Base-by-base conservation (phyloP, 1,284 basidiomycete genomes). In the Fomitopsis schrenkii region DNA sequence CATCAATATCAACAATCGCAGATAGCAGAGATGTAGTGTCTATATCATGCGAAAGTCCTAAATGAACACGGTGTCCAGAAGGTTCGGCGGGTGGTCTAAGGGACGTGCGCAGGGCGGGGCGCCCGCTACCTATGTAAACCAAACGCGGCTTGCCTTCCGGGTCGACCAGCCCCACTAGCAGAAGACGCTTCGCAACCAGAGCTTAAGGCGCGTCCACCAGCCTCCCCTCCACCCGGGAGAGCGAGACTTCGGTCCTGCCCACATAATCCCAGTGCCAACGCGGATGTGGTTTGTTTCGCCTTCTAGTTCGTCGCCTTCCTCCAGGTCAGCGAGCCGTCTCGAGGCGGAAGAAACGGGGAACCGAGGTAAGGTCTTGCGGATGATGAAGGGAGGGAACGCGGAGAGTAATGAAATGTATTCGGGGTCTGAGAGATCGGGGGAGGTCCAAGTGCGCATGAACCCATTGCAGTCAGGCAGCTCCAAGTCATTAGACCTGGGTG, bases 191-290 rank as follows among this genome's bases (percentile, higher is more conserved):
- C 82, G 83, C 80, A 85, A 87, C 90, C 90, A 92, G 38, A 84
- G 71, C 66, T 84, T 76, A 69, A 92, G 84, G 65, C 86, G 78
- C 48, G 81, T 81, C 89, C 89, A 91, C 87, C 86, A 91, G 59
- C 83, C 80, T 19, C 90, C 89, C 68, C 82, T 77, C 84, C 86
- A 91, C 30, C 83, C 84, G 42, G 81, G 79, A 35, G 74, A 74
- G 40, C 90, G 85, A 58, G 75, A 72, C 68, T 79, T 83, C 40
- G 78, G 68, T 59, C 87, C 83, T 40, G 90, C 72, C 83, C 86
- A 88, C 80, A 92, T 87, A 50, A 78, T 78, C 14, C 90, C 90
- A 30, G 90, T 92, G 22, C 90, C 90, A 69, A 85, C 83, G 41
- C 79, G 82, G 62, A 92, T 80, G 45, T 80, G 80, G 61, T 80